Conservation (phyloP, 306 rosid genomes). For the Cicer cuneatum region DNA sequence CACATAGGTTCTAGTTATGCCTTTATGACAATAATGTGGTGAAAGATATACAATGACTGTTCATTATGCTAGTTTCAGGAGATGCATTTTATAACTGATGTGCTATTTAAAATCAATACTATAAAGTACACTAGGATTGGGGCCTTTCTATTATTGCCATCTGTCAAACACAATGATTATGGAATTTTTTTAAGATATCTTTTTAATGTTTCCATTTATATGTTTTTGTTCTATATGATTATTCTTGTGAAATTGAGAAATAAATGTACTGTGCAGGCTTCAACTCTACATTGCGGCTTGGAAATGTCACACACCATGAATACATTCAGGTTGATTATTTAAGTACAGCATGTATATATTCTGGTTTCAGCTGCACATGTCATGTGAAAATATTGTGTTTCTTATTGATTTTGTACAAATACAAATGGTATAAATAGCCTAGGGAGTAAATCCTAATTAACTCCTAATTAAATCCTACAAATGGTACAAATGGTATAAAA, state of each 20-base stretch:
- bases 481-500: no score
- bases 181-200: not conserved
- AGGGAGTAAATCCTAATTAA: no score
- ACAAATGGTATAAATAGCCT: no score
- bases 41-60: not conserved
- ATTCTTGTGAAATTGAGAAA: constrained; percentile 14
- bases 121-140: constrained; percentile 3
- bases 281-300: constrained; percentile 96
- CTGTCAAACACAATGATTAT: constrained; percentile 10
- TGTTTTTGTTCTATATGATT: constrained; percentile 21
- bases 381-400: no score
- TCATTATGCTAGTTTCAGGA: constrained; percentile 17
- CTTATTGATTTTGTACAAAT: no score
- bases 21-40: not conserved
- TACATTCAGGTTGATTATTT: constrained; percentile 82
- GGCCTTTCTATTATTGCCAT: not conserved
- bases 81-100: not conserved
- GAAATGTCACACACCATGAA: constrained; percentile 93
- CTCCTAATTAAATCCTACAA: no score
- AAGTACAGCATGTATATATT: constrained; percentile 24
- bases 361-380: constrained; percentile 29
- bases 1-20: not conserved
- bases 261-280: constrained; percentile 65
- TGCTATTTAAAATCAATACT: not conserved
- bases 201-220: not conserved